Conservation (phyloP, 2,329 filamentous ascomycete species). For the Aspergillus eucalypticola region DNA sequence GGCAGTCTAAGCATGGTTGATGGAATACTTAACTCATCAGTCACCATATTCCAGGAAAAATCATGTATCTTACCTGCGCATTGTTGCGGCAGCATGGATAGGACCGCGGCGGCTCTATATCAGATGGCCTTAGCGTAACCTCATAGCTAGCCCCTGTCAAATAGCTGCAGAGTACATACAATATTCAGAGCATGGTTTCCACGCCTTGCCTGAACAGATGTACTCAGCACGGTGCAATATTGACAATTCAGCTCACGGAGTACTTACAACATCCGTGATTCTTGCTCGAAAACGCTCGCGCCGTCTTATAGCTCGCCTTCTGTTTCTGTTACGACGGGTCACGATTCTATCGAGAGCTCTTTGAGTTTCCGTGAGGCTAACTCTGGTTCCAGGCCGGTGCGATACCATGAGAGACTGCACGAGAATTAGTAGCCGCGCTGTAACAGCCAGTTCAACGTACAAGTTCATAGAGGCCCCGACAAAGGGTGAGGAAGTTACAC, state of each 20-base stretch:
- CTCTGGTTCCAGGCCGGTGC: neutral
- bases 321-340: neutral
- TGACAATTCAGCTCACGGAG: neutral
- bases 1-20: too few species aligned
- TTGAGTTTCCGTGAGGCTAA: neutral
- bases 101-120: too few species aligned
- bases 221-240: neutral
- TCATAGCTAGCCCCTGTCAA: too few species aligned
- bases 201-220: too few species aligned
- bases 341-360: neutral
- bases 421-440: neutral
- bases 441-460: neutral
- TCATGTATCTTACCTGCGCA: too few species aligned
- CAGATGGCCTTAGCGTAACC: too few species aligned
- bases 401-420: neutral
- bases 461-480: neutral
- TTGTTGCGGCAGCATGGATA: too few species aligned
- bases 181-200: too few species aligned
- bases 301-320: neutral
- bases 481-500: neutral
- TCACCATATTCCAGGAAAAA: too few species aligned
- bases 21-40: too few species aligned
- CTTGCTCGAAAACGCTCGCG: neutral
- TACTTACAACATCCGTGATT: neutral
- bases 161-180: too few species aligned